phyloP scores from a whole-genome alignment of 805 yeast species.

The Cephaloascus fragrans region DNA sequence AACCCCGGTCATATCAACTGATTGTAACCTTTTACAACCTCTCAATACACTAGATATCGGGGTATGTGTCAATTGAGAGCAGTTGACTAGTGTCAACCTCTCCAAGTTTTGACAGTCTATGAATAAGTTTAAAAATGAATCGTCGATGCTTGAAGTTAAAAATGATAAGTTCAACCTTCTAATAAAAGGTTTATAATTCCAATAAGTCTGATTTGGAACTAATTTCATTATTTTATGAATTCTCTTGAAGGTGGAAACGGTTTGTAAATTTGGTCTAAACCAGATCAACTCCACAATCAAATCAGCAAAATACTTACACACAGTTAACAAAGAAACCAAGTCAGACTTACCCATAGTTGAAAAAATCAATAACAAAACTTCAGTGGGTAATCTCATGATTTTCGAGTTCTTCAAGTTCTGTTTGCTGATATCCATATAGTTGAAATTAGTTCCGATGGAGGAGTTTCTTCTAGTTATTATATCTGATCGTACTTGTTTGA shows the following conservation, averaged over 20 bases:
- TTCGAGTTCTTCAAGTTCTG: slow-evolving; percentile 16
- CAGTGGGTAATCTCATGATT: slow-evolving; percentile 43
- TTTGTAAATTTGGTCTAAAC: slow-evolving; percentile 74
- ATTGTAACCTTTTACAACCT: slow-evolving; percentile 64
- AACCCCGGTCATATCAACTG: slow-evolving; percentile 82
- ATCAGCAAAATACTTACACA: slow-evolving; percentile 75
- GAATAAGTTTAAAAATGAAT: slow-evolving; percentile 50
- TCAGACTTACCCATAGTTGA: slow-evolving; percentile 55
- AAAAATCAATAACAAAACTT: slow-evolving; percentile 54
- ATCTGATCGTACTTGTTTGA: slow-evolving; percentile 22
- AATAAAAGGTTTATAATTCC: slow-evolving; percentile 61
- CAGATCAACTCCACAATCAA: slow-evolving; percentile 72
- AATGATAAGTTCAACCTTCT: slow-evolving; percentile 74
- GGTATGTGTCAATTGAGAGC: slow-evolving; percentile 49
- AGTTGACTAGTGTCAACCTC: slow-evolving; percentile 76
- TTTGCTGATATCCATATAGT: slow-evolving; percentile 8
- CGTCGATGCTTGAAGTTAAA: slow-evolving; percentile 59
- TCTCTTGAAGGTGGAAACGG: slow-evolving; percentile 35
- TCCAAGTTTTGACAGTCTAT: slow-evolving; percentile 70
- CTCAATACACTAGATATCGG: slow-evolving; percentile 55
- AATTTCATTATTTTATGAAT: slow-evolving; percentile 46
- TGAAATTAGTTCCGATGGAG: slow-evolving; percentile 13
- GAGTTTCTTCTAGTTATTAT: slow-evolving; percentile 17
- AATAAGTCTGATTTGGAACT: slow-evolving; percentile 34
- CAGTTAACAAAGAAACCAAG: slow-evolving; percentile 51